Percentiles rank a stretch among this genome's conserved stretches.
Conservation (phyloP, 495 filamentous ascomycete species). For the Amorphotheca resinae region DNA sequence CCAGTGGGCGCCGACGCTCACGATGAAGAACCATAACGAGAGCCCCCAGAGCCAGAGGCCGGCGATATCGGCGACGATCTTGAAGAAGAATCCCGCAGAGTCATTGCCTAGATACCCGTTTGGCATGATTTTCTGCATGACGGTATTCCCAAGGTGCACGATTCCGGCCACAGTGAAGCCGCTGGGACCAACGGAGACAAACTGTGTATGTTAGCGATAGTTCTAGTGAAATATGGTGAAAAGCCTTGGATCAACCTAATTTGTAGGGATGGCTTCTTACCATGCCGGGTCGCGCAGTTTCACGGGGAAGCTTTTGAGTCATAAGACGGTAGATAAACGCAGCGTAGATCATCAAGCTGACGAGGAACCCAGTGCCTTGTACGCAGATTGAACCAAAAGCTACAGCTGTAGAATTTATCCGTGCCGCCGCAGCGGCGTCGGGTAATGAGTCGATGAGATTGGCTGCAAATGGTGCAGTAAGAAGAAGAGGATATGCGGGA, state of each 20-base stretch:
- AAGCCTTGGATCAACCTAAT: no score
- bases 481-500: conserved; percentile 73
- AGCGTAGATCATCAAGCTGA: conserved; percentile 74
- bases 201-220: no score
- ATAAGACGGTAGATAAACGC: conserved; percentile 82
- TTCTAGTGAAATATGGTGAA: no score
- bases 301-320: conserved; percentile 78
- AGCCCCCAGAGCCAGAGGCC: conserved; percentile 79
- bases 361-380: conserved; percentile 76
- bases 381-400: conserved; percentile 59
- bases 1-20: conserved; percentile 62
- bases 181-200: conserved; percentile 68
- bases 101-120: conserved; percentile 25
- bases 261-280: no score
- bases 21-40: conserved; percentile 77
- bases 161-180: conserved; percentile 69
- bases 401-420: conserved; percentile 44
- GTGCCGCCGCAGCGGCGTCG: conserved; percentile 21
- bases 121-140: conserved; percentile 27
- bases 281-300: conserved; percentile 66
- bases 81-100: conserved; percentile 27
- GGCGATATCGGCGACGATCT: conserved; percentile 30
- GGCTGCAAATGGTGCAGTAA: conserved; percentile 63
- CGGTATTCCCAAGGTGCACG: conserved; percentile 31
- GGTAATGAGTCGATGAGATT: conserved; percentile 43